Percentiles rank a stretch among this genome's conserved stretches.
Evolutionary conservation across 306 rosid genomes (phyloP).

Genomic region (Ceratonia siliqua): DNA sequence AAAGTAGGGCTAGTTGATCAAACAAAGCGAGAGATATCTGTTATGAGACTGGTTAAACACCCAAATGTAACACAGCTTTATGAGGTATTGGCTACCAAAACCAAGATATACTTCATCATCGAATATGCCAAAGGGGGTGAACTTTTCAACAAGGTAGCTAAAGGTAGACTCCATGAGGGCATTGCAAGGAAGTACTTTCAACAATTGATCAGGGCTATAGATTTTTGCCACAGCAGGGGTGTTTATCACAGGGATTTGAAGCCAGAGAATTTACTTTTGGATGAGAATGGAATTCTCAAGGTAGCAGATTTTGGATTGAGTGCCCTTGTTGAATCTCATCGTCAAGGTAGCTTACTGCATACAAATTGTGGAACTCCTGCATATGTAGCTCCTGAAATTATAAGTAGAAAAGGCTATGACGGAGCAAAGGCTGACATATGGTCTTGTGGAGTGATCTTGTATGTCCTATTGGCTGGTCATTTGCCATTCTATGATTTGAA

Average conservation of each 20-base stretch:
- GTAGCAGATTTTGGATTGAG: conserved; percentile 54
- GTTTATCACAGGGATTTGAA: conserved; percentile 57
- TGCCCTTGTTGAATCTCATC: conserved; percentile 37
- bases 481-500: conserved; percentile 47
- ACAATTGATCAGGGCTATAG: conserved; percentile 44
- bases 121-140: conserved; percentile 58
- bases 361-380: conserved; percentile 54
- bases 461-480: conserved; percentile 48
- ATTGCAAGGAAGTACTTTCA: conserved; percentile 46
- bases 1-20: conserved; percentile 40
- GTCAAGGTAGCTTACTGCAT: conserved; percentile 30
- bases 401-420: conserved; percentile 39
- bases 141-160: conserved; percentile 40
- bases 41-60: conserved; percentile 44
- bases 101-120: conserved; percentile 52
- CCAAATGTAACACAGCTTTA: conserved; percentile 43
- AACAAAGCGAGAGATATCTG: conserved; percentile 42
- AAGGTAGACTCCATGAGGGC: conserved; percentile 36
- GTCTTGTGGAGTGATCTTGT: conserved; percentile 53
- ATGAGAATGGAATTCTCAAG: conserved; percentile 46
- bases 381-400: conserved; percentile 50
- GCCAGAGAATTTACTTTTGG: conserved; percentile 55
- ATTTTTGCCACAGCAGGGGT: conserved; percentile 50
- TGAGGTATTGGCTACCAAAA: conserved; percentile 52
- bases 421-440: conserved; percentile 49